These are phyloP conservation scores for Termitomyces sp. DNA, from an alignment of 768 basidiomycete genomes.

Conservation along the genomic window DNA sequence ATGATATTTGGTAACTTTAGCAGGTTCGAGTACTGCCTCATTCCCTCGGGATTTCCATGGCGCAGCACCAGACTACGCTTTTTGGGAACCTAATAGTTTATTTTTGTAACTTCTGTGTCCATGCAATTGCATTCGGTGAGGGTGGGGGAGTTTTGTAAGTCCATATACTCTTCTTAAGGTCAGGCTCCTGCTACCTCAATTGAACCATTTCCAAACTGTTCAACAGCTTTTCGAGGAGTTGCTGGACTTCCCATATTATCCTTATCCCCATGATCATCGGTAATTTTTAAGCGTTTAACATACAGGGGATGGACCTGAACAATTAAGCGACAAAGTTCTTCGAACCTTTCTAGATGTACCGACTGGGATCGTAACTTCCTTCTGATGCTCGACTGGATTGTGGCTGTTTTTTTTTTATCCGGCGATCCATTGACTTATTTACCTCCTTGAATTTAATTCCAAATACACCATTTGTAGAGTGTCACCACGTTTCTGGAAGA, in stretches of 20 bases:
- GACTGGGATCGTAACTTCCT: not conserved
- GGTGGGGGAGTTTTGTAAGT: not conserved
- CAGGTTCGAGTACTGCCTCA: conserved; percentile 1
- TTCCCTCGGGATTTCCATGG: conserved; percentile 13
- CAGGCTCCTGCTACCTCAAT: not conserved
- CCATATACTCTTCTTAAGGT: not conserved
- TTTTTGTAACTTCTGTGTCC: not conserved
- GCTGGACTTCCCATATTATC: not conserved
- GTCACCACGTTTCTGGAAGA: not conserved
- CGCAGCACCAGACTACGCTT: not conserved
- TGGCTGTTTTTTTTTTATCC: not conserved
- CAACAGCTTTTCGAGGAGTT: not conserved
- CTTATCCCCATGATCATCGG: not conserved
- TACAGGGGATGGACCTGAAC: conserved; percentile 8
- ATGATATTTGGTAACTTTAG: conserved; percentile 5
- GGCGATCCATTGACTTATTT: not conserved
- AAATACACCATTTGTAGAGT: not conserved
- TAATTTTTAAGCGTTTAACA: conserved; percentile 8
- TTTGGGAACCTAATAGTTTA: conserved; percentile 2
- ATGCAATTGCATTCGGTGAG: not conserved
- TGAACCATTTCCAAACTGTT: not conserved
- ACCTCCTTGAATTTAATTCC: not conserved
- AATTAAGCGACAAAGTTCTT: conserved; percentile 10
- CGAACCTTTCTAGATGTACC: not conserved
- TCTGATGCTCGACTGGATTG: not conserved